Evolutionary conservation across 2,329 filamentous ascomycete species (phyloP), one percentile per base, ranked within the genome.

Genomic region (Graphilbum sp.): DNA sequence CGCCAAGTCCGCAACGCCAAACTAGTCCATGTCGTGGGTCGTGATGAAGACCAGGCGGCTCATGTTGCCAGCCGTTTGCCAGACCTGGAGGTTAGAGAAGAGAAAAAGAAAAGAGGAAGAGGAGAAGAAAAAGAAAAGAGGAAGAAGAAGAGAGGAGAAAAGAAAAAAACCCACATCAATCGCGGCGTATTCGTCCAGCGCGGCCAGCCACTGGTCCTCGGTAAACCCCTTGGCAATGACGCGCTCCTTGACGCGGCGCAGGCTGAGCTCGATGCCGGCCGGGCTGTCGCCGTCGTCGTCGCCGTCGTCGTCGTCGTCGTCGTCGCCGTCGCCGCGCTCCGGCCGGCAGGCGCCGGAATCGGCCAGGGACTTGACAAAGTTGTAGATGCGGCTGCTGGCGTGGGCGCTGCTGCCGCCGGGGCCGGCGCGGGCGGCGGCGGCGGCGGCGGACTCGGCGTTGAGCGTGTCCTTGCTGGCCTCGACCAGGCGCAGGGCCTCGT

Each of bases 211-310:
- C 58, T 98, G 87, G 58, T 96, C 85, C 46, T 86, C 79, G 0
- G 88, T 98, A 58, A 95, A 98, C 3, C 90, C 90, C 69, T 94
- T 95, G 38, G 87, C 90, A 50, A 96, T 69, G 23, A 98, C 86
- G 47, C 90, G 66, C 59, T 95, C 87, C 55, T 87, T 75, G 43
- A 98, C 84, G 59, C 85, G 81, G 47, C 81, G 73, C 64, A 98
- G 71, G 57, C 79, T 90, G 50, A 98, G 62, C 58, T 95, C 87
- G 17, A 69, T 55, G 15, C 67, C 65, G 27, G 67, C 64, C 0
- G 66, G 66, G 4, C 66, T 64, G 1, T 68, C 64, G 17, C 67
- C 66, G 4, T 67, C 66, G 0, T 67, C 67, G 5, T 61, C 81
- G 64, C 48, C 71, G 3, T 67, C 64, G 9, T 61, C 82, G 64